Evolutionary conservation across 2,329 filamentous ascomycete genomes (phyloP), one percentile per base, ranked within the genome.

Genomic region (Trichoderma citrinoviride): DNA sequence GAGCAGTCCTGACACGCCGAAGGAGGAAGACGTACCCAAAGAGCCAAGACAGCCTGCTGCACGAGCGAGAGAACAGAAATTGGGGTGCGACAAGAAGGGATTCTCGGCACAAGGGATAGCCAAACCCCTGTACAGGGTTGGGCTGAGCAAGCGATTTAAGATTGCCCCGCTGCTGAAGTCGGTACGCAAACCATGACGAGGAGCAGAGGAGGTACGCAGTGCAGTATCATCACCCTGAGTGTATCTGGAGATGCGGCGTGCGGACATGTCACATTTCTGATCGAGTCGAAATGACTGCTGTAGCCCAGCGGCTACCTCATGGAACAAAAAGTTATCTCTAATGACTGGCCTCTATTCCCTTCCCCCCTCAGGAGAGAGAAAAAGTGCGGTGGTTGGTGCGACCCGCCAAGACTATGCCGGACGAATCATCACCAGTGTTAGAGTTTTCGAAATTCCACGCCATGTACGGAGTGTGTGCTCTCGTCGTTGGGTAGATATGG

Each of bases 111-210:
- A 66, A 15, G 70, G 70, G 61, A 68, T 64, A 6, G 68, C 70
- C 15, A 82, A 80, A 66, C 80, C 81, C 17, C 67, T 78, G 17
- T 83, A 81, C 67, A 77, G 83, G 17, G 82, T 85, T 61, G 83
- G 83, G 3, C 72, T 85, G 68, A 85, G 82, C 74, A 83, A 79
- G 71, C 77, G 73, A 69, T 78, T 78, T 19, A 77, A 80, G 65
- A 84, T 85, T 66, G 81, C 82, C 41, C 82, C 83, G 29, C 71
- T 85, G 61, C 73, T 85, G 27, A 84, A 85, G 72, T 77, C 77
- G 23, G 68, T 84, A 61, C 79, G 77, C 63, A 84, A 83, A 70
- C 73, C 67, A 71, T 61, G 64, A 60, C 29, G 43, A 33, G 43
- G 44, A 61, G 40, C 19, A 23, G 37, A 57, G 15, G 21, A 33